A percentile compares a stretch with the other conserved stretches of the same genome.
phyloP scores from a whole-genome alignment of 2,329 filamentous ascomycete genomes.

The Fusarium sulawesiense region DNA sequence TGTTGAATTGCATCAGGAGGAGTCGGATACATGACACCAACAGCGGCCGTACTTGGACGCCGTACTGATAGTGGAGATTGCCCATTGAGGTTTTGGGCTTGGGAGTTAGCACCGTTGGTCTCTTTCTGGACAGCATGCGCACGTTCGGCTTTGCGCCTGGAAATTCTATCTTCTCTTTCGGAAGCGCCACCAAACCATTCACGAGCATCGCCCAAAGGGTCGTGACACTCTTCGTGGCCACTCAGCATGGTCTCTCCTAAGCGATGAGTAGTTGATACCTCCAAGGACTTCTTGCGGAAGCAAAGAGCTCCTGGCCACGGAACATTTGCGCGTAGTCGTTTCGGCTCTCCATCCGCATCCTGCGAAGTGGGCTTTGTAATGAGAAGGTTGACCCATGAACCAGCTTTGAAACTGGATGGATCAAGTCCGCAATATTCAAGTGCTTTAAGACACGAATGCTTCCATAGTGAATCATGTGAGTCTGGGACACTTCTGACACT shows the following conservation, averaged over 20 bases:
- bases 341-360: conserved; percentile 58
- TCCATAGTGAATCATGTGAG: conserved; percentile 60
- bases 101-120: conserved; percentile 56
- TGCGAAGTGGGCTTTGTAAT: conserved; percentile 58
- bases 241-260: conserved; percentile 54
- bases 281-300: conserved; percentile 61
- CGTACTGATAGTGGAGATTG: conserved; percentile 65
- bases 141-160: conserved; percentile 64
- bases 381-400: conserved; percentile 64
- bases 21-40: conserved; percentile 75
- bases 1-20: conserved; percentile 74
- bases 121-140: conserved; percentile 57
- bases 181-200: conserved; percentile 59
- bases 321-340: conserved; percentile 57
- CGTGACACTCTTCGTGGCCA: conserved; percentile 57
- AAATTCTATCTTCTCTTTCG: conserved; percentile 61
- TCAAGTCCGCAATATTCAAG: conserved; percentile 64
- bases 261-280: conserved; percentile 53
- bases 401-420: conserved; percentile 55
- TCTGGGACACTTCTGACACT: conserved; percentile 56
- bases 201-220: conserved; percentile 61
- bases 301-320: conserved; percentile 67
- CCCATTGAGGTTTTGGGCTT: conserved; percentile 57
- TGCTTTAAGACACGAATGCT: conserved; percentile 61
- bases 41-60: conserved; percentile 59